Base-by-base conservation (phyloP, 1,139 yeast genomes). In the Zygoascus meyerae region DNA sequence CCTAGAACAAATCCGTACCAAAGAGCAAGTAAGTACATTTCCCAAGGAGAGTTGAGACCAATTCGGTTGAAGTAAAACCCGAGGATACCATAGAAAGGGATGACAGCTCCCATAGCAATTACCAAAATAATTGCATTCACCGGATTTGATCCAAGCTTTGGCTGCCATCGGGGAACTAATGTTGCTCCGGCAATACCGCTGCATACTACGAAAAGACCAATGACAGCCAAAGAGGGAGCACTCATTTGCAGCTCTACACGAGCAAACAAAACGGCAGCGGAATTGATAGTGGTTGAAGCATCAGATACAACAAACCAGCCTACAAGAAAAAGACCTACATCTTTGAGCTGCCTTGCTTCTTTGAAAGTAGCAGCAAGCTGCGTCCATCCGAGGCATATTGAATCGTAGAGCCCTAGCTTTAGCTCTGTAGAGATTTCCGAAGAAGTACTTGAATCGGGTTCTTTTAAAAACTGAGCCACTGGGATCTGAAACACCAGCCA, bases 301-400 rank as follows among this genome's bases (percentile, higher is more conserved):
- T 83, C 90, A 12, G 84, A 76, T 3, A 83, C 69, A 43, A 83
- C 72, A 55, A 83, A 82, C 89, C 89, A 83, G 1, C 84, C 86
- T 0, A 76, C 48, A 8, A 83, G 63, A 54, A 79, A 83, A 9
- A 75, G 70, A 12, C 76, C 69, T 21, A 83, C 83, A 55, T 83
- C 87, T 52, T 70, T 72, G 58, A 83, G 64, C 42, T 75, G 64
- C 2, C 75, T 68, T 1, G 83, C 85, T 53, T 77, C 80, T 39
- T 67, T 70, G 18, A 79, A 65, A 0, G 89, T 77, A 15, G 68
- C 65, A 42, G 63, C 65, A 17, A 83, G 61, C 0, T 83, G 77
- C 32, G 57, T 59, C 83, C 86, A 83, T 1, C 89, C 89, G 51
- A 72, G 76, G 5, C 60, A 57, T 34, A 78, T 54, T 42, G 59